phyloP scores from a whole-genome alignment of 176 grass and related monocot species.

The Coix lacrymajobi region DNA sequence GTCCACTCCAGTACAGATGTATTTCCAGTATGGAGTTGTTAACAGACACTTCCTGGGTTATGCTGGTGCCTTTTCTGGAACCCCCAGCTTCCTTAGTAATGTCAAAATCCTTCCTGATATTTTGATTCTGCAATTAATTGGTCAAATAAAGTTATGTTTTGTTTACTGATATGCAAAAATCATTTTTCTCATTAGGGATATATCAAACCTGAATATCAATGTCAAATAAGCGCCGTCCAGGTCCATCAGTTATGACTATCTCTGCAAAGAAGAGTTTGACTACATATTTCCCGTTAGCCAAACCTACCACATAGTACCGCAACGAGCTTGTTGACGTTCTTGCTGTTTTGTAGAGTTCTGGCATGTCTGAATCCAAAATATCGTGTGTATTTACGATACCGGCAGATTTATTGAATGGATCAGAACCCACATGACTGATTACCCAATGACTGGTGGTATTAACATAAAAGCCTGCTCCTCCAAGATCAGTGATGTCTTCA shows the following conservation, averaged over 20 bases:
- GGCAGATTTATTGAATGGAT: slow-evolving; percentile 6
- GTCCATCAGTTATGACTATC: slow-evolving; percentile 38
- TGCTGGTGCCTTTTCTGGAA: slow-evolving; percentile 2
- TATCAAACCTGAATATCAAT: slow-evolving; percentile 53
- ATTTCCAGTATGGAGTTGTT: slow-evolving; percentile 21
- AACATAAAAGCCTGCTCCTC: slow-evolving; percentile 39
- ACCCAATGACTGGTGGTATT: slow-evolving; percentile 30
- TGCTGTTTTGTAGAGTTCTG: slow-evolving; percentile 37
- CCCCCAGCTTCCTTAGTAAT: slow-evolving; percentile 34
- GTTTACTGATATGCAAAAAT: background rate
- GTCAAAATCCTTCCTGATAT: slow-evolving; percentile 30
- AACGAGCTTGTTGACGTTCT: slow-evolving; percentile 42
- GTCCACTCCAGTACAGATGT: slow-evolving; percentile 59
- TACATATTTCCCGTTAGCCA: slow-evolving; percentile 34
- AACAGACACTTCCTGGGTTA: slow-evolving; percentile 12
- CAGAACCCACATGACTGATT: slow-evolving; percentile 40
- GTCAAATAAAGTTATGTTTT: background rate
- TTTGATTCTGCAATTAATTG: slow-evolving; percentile 22
- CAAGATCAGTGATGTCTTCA: slow-evolving; percentile 29
- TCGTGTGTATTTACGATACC: slow-evolving; percentile 4
- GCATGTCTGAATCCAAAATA: background rate
- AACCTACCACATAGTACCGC: slow-evolving; percentile 40
- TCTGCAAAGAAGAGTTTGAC: slow-evolving; percentile 55
- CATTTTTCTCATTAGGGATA: background rate
- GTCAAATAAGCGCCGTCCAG: slow-evolving; percentile 48